Percentiles rank a stretch among this genome's conserved stretches.
Evolutionary conservation across 768 basidiomycete genomes (phyloP).

Genomic region (Pseudohyphozyma bogoriensis): DNA sequence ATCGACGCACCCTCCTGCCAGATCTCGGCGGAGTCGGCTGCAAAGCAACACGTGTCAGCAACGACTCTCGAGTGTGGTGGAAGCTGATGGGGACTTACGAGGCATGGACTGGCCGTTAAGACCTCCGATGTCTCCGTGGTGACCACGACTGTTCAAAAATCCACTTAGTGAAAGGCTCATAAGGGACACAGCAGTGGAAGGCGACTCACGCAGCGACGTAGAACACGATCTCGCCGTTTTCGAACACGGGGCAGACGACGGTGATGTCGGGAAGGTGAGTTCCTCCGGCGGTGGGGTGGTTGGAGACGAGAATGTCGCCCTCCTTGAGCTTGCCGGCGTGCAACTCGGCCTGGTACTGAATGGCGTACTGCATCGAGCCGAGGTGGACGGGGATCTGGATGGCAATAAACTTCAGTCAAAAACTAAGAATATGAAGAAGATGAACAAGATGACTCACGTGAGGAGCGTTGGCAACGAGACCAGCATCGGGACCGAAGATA

Average conservation of each 20-base stretch:
- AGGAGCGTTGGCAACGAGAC: constrained; percentile 66
- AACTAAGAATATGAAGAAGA: too few relatives aligned
- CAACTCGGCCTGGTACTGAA: constrained; percentile 32
- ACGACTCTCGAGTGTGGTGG: too few relatives aligned
- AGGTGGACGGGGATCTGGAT: constrained; percentile 19
- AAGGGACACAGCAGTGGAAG: neutral
- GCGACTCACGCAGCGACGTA: constrained; percentile 40
- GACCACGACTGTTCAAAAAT: constrained; percentile 2
- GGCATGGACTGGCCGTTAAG: constrained; percentile 29
- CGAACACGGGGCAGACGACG: constrained; percentile 84
- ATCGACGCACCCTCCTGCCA: constrained; percentile 32
- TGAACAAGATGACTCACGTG: too few relatives aligned
- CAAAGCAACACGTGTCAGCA: too few relatives aligned
- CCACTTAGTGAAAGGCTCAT: neutral
- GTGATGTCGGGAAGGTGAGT: constrained; percentile 66
- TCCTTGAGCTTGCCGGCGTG: constrained; percentile 38
- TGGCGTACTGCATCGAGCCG: constrained; percentile 34
- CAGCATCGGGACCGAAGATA: constrained; percentile 86
- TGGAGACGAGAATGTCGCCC: constrained; percentile 89
- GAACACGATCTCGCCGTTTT: constrained; percentile 35
- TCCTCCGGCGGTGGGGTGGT: constrained; percentile 72
- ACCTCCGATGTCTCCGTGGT: constrained; percentile 27
- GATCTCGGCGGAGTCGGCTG: constrained; percentile 28
- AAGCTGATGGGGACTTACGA: too few relatives aligned
- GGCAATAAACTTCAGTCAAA: too few relatives aligned